Base-by-base conservation (phyloP, 2,329 filamentous ascomycete genomes). In the Aspergillus novofumigatus region DNA sequence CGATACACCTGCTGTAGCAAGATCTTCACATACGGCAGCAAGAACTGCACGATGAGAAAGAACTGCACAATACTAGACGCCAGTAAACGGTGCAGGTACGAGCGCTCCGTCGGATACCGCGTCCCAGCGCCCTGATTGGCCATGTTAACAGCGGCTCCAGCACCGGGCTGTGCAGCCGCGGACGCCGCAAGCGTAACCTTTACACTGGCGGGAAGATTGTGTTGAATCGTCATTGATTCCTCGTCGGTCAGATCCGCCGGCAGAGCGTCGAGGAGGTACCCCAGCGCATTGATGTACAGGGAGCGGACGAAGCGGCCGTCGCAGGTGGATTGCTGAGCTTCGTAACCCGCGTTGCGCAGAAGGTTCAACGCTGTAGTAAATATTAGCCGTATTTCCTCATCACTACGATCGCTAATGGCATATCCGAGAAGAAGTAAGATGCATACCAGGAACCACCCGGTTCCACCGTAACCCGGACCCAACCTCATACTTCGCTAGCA, bases 11-110 rank as follows among this genome's bases (percentile, higher is more conserved):
- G 72, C 17, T 77, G 77, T 14, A 86, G 62, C 11, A 88, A 69
- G 4, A 81, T 65, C 60, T 83, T 79, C 32, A 86, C 66, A 65
- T 87, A 88, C 1, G 87, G 86, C 10, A 87, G 69, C 17, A 88
- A 59, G 50, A 88, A 78, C 53, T 86, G 83, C 26, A 85, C 56
- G 7, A 87, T 62, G 4, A 90, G 69, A 62, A 89, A 85, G 1
- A 85, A 54, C 35, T 83, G 79, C 49, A 88, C 72, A 7, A 88
- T 83, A 1, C 77, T 68, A 20, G 77, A 77, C 4, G 85, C 84
- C 0, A 87, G 79, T 3, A 80, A 69, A 28, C 82, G 80, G 67
- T 88, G 86, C 17, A 90, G 71, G 11, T 86, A 68, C 0, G 85
- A 86, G 44, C 65, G 64, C 7, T 58, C 25, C 1, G 50, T 44